A percentile compares a stretch with the other conserved stretches of the same genome.
phyloP scores from a whole-genome alignment of 352 stramenopile genomes.

The Globisporangium uncinulatum region DNA sequence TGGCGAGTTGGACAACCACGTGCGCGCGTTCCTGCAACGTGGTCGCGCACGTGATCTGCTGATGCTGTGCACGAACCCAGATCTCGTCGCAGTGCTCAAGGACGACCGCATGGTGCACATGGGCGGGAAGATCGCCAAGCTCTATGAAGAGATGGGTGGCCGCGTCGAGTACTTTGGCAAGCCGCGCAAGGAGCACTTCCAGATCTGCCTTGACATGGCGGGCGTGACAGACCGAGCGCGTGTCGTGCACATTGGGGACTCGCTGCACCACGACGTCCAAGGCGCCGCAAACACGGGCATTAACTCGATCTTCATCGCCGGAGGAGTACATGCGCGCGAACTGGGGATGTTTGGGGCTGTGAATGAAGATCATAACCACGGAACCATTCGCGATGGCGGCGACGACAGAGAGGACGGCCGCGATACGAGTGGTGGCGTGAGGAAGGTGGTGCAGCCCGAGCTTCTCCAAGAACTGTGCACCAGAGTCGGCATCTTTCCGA shows the following conservation, averaged over 20 bases:
- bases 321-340: conserved; percentile 49
- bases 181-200: conserved; percentile 71
- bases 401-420: neutral
- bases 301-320: conserved; percentile 52
- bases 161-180: conserved; percentile 82
- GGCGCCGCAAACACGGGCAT: conserved; percentile 44
- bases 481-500: no score
- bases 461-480: no score
- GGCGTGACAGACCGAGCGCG: conserved; percentile 19
- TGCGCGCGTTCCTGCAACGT: no score
- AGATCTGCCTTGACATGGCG: conserved; percentile 44
- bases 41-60: no score
- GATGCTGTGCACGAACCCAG: conserved; percentile 86
- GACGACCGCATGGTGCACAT: conserved; percentile 60
- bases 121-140: conserved; percentile 73
- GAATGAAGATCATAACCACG: conserved; percentile 1
- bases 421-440: conserved; percentile 1
- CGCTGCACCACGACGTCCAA: conserved; percentile 58
- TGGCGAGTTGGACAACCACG: no score
- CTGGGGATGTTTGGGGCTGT: conserved; percentile 8
- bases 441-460: no score
- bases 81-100: conserved; percentile 68
- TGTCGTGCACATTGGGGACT: conserved; percentile 64
- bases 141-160: conserved; percentile 76
- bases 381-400: neutral